Conservation (phyloP, 805 yeast species). For the Jamesozyma jinghongensis region DNA sequence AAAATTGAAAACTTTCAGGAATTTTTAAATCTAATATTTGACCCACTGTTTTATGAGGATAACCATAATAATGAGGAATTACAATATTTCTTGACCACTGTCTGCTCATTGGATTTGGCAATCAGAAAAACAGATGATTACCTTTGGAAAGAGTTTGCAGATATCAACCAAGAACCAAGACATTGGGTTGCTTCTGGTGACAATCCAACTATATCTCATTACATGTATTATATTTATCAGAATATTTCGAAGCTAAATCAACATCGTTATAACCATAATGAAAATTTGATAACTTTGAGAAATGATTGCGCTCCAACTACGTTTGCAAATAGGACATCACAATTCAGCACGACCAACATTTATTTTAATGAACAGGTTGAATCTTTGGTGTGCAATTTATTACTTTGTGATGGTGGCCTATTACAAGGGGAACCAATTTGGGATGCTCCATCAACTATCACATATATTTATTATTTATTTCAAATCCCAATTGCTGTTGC, state of each 20-base stretch:
- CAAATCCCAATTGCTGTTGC: conserved; percentile 25
- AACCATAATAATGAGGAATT: conserved; percentile 20
- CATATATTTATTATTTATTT: conserved; percentile 22
- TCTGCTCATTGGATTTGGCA: conserved; percentile 29
- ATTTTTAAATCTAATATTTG: conserved; percentile 27
- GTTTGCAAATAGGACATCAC: conserved; percentile 21
- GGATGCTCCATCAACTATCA: conserved; percentile 15
- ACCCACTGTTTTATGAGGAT: conserved; percentile 23
- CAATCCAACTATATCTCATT: conserved; percentile 35
- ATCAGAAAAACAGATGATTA: conserved; percentile 18
- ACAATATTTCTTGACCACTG: conserved; percentile 22
- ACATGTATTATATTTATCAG: conserved; percentile 30
- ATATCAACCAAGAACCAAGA: conserved; percentile 11
- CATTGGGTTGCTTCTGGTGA: conserved; percentile 28
- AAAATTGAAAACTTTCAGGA: conserved; percentile 28
- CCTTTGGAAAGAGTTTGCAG: conserved; percentile 23
- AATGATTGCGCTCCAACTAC: conserved; percentile 16
- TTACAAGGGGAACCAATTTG: conserved; percentile 25
- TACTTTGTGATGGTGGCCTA: conserved; percentile 26
- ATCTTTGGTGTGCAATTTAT: conserved; percentile 22
- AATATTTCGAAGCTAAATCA: conserved; percentile 16
- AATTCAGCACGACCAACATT: conserved; percentile 13
- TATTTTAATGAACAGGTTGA: conserved; percentile 24
- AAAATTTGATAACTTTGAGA: conserved; percentile 19
- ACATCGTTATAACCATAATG: conserved; percentile 8